Evolutionary conservation across 768 basidiomycete species (phyloP).

Genomic region (Nevesoporus exiguus): DNA sequence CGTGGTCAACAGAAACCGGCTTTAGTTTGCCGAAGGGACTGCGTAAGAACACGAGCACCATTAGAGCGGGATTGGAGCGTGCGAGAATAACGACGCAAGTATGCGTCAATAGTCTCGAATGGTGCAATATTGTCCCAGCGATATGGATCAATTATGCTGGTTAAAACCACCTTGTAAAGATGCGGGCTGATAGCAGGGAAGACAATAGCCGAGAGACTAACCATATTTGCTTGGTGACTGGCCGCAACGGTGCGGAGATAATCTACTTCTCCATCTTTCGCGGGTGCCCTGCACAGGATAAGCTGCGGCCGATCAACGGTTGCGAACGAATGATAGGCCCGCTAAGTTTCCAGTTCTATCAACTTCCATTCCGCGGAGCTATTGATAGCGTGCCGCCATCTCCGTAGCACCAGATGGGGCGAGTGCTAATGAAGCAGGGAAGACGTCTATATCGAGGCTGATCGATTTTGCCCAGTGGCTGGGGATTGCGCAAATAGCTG

Average conservation of each 20-base stretch:
- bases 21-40: neutral
- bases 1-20: conserved; percentile 3
- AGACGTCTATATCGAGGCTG: conserved; percentile 8
- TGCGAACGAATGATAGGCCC: conserved; percentile 15
- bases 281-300: conserved; percentile 7
- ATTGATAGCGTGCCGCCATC: neutral
- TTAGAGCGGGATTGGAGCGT: neutral
- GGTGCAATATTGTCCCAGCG: neutral
- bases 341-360: conserved; percentile 9
- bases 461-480: conserved; percentile 2
- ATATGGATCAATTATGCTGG: neutral
- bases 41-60: neutral
- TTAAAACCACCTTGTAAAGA: neutral
- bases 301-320: conserved; percentile 4
- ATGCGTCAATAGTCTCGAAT: neutral
- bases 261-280: conserved; percentile 10
- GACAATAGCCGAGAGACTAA: conserved; percentile 8
- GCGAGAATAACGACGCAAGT: neutral
- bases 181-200: neutral
- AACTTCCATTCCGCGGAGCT: conserved; percentile 24
- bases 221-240: conserved; percentile 3
- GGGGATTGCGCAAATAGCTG: conserved; percentile 1
- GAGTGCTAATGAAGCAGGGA: neutral
- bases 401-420: neutral
- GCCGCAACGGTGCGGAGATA: conserved; percentile 22